Percentiles rank a stretch among this genome's conserved stretches.
phyloP scores from a whole-genome alignment of 345 rosid genomes.

The Physaria fendleri region DNA sequence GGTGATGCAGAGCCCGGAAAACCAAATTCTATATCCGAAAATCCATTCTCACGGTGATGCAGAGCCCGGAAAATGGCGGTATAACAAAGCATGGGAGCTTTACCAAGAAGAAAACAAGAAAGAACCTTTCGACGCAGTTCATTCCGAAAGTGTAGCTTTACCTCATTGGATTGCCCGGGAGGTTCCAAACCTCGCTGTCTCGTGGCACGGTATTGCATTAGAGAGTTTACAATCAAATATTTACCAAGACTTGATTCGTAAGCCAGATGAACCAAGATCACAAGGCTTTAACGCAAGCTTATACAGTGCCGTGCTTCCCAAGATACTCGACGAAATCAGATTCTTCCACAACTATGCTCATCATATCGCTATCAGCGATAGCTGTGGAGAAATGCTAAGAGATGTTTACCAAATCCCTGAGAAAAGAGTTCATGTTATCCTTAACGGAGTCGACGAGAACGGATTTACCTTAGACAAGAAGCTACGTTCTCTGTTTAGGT shows the following conservation, averaged over 20 bases:
- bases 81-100: slow-evolving; percentile 81
- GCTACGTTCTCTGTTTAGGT: slow-evolving; percentile 49
- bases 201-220: slow-evolving; percentile 94
- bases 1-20: slow-evolving; percentile 67
- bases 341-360: slow-evolving; percentile 75
- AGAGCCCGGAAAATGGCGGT: slow-evolving; percentile 63
- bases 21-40: slow-evolving; percentile 31
- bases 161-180: slow-evolving; percentile 68
- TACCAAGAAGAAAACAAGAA: slow-evolving; percentile 54
- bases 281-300: slow-evolving; percentile 44
- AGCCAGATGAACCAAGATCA: slow-evolving; percentile 51
- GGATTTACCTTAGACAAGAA: slow-evolving; percentile 40
- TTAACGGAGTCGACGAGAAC: slow-evolving; percentile 73
- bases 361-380: slow-evolving; percentile 87
- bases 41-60: slow-evolving; percentile 75
- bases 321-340: slow-evolving; percentile 70
- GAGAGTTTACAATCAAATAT: slow-evolving; percentile 78
- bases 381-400: slow-evolving; percentile 90
- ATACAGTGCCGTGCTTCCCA: slow-evolving; percentile 50
- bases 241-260: slow-evolving; percentile 68
- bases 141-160: slow-evolving; percentile 86
- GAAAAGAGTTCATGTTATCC: slow-evolving; percentile 83
- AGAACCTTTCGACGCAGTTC: slow-evolving; percentile 64
- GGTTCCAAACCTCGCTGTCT: slow-evolving; percentile 58
- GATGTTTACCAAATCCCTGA: slow-evolving; percentile 81